Evolutionary conservation across 352 stramenopile species (phyloP), one percentile per base, ranked within the genome.

Genomic region (Phytopythium ostracodes): DNA sequence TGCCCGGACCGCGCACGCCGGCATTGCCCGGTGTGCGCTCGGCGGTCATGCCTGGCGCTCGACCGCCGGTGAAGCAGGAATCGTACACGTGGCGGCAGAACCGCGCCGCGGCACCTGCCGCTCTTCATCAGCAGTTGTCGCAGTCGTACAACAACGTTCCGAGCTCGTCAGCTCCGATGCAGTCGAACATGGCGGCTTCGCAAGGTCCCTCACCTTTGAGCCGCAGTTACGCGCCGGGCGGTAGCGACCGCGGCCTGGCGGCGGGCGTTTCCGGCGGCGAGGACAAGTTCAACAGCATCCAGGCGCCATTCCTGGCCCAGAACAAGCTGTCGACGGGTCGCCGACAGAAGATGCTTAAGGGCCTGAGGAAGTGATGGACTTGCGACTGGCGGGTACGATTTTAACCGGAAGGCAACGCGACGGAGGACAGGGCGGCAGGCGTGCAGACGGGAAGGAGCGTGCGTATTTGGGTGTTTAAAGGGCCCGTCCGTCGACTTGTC

Each of bases 331-430:
- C 86, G 40, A 91, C 84, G 8, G 83, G 84, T 35, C 84, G 84
- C 52, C 78, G 86, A 18, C 86, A 95, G 75, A 93, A 92, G 72
- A 95, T 95, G 82, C 73, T 95, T 31, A 95, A 95, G 81, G 84
- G 85, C 17, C 71, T 95, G 50, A 93, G 91, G 71, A 95, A 95
- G 70, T 95, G 29, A 42, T 17, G 38, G 14, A n/a, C 38, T 8
- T 12, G 38, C 38, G 38, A 15, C 14, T 15, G 38, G 6, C n/a
- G 38, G 38, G n/a, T 44, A 44, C 38, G 38, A 44, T 44, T 44
- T 44, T 47, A 47, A 47, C 42, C 10, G 17, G 42, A 25, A 20
- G 42, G 14, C 38, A 17, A 18, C 22, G 54, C 24, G 12, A 15
- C 7, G 14, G 22, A 36, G 54, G 40, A 18, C 40, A 14, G 27